Base-by-base conservation (phyloP, 2,329 filamentous ascomycete genomes). In the Neofusicoccum ribis region DNA sequence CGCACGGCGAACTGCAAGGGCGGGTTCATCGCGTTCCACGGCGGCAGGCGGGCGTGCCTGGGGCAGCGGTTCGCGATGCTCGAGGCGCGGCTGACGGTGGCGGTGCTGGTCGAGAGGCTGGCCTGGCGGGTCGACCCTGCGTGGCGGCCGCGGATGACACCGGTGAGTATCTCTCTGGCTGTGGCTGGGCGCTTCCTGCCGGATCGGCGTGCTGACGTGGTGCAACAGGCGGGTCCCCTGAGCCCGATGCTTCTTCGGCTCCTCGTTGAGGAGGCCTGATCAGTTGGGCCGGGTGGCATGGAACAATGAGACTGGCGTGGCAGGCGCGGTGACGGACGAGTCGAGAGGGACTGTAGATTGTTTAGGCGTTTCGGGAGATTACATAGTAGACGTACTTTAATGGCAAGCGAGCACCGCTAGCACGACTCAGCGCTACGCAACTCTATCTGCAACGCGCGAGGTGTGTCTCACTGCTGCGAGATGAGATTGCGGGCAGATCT, bases 1-100 rank as follows among this genome's bases (percentile, higher is more conserved):
- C 72, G 79, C 11, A 73, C 73, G 15, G 75, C 74, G 4, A 76
- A 75, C 31, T 73, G 73, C 8, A 76, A 74, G 56, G 78, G 75
- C 17, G 73, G 76, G 31, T 80, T 80, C 66, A 79, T 81, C 64
- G 76, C 76, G 23, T 81, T 81, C 65, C 78, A 81, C 54, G 78
- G 79, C 11, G 78, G 78, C 5, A 70, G 72, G 12, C 70, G 80
- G 47, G 76, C 76, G 5, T 81, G 80, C 67, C 68, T 81, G 34
- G 80, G 80, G 0, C 76, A 80, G 69, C 73, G 72, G 47, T 81
- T 79, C 65, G 79, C 78, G 5, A 67, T 81, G 71, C 67, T 78
- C 51, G 71, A 79, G 65, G 69, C 79, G 43, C 73, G 76, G 39
- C 71, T 76, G 14, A 76, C 76, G 0, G 66, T 80, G 47, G 72